phyloP scores from a whole-genome alignment of 352 stramenopile genomes.

The Phytophthora lateralis region DNA sequence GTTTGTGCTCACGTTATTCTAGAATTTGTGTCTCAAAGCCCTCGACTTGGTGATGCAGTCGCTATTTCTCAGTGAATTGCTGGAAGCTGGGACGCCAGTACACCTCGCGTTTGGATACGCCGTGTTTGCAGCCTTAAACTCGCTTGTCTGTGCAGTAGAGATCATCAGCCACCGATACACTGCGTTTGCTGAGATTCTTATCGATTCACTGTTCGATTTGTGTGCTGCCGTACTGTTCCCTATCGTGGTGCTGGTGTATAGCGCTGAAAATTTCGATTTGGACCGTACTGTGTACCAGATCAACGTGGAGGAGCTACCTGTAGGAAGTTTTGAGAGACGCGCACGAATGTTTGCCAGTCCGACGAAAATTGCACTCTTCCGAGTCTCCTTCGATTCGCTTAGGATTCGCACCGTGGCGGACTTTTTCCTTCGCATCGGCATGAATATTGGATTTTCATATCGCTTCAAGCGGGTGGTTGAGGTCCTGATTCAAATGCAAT shows the following conservation, averaged over 20 bases:
- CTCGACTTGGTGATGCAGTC: constrained; percentile 36
- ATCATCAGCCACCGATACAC: constrained; percentile 29
- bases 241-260: constrained; percentile 32
- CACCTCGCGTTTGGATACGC: constrained; percentile 26
- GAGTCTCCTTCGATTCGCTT: constrained; percentile 40
- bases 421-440: constrained; percentile 42
- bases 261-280: constrained; percentile 31
- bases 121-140: constrained; percentile 28
- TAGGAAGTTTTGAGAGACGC: constrained; percentile 40
- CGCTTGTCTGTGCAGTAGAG: constrained; percentile 23
- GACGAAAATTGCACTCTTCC: constrained; percentile 34
- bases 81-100: constrained; percentile 37
- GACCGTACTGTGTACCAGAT: constrained; percentile 32
- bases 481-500: constrained; percentile 29
- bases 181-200: constrained; percentile 39
- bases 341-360: constrained; percentile 37
- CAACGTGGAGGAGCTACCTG: constrained; percentile 23
- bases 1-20: not conserved
- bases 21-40: constrained; percentile 45
- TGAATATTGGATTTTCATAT: constrained; percentile 44
- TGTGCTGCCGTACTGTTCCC: constrained; percentile 37
- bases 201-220: constrained; percentile 49
- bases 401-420: constrained; percentile 30
- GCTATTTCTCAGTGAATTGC: constrained; percentile 27
- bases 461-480: constrained; percentile 47